These are phyloP conservation scores for Ettlia oleoabundans DNA, from an alignment of 139 green algal species.

Conservation along the genomic window DNA sequence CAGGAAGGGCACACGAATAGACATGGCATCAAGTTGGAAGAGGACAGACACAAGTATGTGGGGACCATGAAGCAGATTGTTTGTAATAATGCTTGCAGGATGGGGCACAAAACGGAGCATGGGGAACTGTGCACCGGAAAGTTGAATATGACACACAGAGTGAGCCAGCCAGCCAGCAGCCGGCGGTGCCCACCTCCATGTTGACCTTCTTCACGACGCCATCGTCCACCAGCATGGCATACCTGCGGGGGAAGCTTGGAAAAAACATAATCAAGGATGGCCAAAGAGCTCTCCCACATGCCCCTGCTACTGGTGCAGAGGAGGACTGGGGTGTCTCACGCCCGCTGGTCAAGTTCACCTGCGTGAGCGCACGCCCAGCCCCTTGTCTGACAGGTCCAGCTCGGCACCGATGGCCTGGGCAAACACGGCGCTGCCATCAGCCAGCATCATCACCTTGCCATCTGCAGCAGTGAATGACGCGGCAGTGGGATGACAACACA, in stretches of 20 bases:
- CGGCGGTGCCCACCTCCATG: slow-evolving; percentile 85
- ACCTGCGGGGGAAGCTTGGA: no score
- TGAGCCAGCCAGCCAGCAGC: slow-evolving; percentile 72
- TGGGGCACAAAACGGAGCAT: no score
- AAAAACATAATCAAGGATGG: no score
- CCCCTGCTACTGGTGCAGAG: no score
- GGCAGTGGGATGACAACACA: no score
- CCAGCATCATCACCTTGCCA: slow-evolving; percentile 95
- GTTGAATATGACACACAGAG: no score
- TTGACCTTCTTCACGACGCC: slow-evolving; percentile 78
- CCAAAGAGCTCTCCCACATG: no score
- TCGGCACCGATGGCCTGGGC: slow-evolving; percentile 88
- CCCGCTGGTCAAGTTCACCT: no score
- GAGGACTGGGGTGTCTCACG: not conserved
- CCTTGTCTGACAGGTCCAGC: slow-evolving; percentile 94
- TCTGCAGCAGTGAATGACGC: slow-evolving; percentile 24
- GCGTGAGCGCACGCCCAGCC: slow-evolving; percentile 74
- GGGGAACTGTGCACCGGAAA: not conserved
- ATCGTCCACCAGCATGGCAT: slow-evolving; percentile 94
- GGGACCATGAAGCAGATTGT: no score
- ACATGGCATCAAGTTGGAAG: not conserved
- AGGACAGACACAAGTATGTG: not conserved
- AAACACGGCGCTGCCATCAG: slow-evolving; percentile 89
- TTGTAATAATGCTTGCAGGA: no score
- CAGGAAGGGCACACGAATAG: slow-evolving; percentile 73